Evolutionary conservation across 495 filamentous ascomycete genomes (phyloP).

Genomic region (Penicillium soppii): DNA sequence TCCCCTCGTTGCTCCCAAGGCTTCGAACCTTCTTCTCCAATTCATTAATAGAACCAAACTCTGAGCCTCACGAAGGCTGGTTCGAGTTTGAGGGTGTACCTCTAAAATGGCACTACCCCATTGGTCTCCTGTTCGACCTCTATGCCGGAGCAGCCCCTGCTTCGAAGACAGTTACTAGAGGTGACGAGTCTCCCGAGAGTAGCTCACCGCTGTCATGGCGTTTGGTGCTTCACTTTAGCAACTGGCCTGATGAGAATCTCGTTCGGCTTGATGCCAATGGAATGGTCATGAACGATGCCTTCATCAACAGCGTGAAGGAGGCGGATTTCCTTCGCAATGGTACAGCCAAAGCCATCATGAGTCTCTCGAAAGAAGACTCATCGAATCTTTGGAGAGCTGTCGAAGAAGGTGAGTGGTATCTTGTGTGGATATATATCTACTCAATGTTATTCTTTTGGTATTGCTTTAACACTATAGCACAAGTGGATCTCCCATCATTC

Average conservation of each 20-base stretch:
- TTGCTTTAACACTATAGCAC: slow-evolving; percentile 1
- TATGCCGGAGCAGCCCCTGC: slow-evolving; percentile 67
- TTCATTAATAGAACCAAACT: slow-evolving; percentile 65
- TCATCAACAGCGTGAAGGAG: slow-evolving; percentile 93
- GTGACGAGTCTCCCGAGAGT: slow-evolving; percentile 26
- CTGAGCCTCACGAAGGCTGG: slow-evolving; percentile 63
- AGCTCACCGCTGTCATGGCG: slow-evolving; percentile 66
- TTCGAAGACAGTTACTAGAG: slow-evolving; percentile 27
- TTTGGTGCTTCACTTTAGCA: slow-evolving; percentile 72
- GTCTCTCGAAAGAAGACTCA: slow-evolving; percentile 81
- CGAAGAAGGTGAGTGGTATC: slow-evolving; percentile 61
- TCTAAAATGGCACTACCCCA: slow-evolving; percentile 83
- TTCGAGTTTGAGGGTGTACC: slow-evolving; percentile 74
- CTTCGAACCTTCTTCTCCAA: slow-evolving; percentile 74
- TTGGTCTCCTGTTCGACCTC: slow-evolving; percentile 87
- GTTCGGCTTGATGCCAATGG: slow-evolving; percentile 62
- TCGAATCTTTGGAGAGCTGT: slow-evolving; percentile 84
- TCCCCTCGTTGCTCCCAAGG: slow-evolving; percentile 72
- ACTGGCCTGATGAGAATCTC: slow-evolving; percentile 68
- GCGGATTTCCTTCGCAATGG: slow-evolving; percentile 91
- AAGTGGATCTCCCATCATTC: slow-evolving; percentile 76
- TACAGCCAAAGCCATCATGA: slow-evolving; percentile 91
- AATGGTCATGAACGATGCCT: slow-evolving; percentile 72
- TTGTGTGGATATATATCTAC: neutral
- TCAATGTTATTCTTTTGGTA: neutral